These are phyloP conservation scores for Ceratocystis destructans DNA, from an alignment of 2,329 filamentous ascomycete genomes.

Conservation along the genomic window DNA sequence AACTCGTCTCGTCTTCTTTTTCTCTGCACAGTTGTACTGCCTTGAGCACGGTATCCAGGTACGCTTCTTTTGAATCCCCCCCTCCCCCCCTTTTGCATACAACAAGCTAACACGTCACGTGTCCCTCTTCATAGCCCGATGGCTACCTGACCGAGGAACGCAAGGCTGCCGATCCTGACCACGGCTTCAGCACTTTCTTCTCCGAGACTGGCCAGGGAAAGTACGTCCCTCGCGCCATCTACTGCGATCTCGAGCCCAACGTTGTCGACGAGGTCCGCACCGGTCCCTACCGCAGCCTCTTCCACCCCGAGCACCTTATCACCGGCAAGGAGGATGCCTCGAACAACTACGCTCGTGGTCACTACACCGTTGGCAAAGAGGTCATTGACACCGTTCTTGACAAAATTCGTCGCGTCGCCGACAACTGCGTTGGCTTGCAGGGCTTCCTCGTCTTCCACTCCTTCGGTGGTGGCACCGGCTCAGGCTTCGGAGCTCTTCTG, in stretches of 20 bases:
- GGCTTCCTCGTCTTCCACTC: conserved; percentile 99
- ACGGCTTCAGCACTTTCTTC: conserved; percentile 99
- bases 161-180: conserved; percentile 82
- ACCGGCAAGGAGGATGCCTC: conserved; percentile 99
- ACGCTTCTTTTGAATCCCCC: conserved; percentile 29
- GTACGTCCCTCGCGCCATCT: conserved; percentile 97
- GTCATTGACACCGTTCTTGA: conserved; percentile 95
- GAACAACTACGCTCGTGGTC: conserved; percentile 99
- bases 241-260: conserved; percentile 99
- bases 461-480: conserved; percentile 96
- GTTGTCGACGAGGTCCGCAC: conserved; percentile 99
- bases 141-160: conserved; percentile 97
- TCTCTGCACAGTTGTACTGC: conserved; percentile 71
- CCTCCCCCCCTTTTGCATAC: neutral
- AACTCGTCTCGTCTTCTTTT: neutral
- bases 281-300: conserved; percentile 86
- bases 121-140: conserved; percentile 56
- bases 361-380: conserved; percentile 99
- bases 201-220: conserved; percentile 98
- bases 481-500: conserved; percentile 92
- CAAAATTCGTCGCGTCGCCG: conserved; percentile 92
- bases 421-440: conserved; percentile 95
- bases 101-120: conserved; percentile 3
- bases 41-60: conserved; percentile 99
- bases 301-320: conserved; percentile 98